These are phyloP conservation scores for Microglena sp. DNA, from an alignment of 139 green algal genomes.

Conservation along the genomic window DNA sequence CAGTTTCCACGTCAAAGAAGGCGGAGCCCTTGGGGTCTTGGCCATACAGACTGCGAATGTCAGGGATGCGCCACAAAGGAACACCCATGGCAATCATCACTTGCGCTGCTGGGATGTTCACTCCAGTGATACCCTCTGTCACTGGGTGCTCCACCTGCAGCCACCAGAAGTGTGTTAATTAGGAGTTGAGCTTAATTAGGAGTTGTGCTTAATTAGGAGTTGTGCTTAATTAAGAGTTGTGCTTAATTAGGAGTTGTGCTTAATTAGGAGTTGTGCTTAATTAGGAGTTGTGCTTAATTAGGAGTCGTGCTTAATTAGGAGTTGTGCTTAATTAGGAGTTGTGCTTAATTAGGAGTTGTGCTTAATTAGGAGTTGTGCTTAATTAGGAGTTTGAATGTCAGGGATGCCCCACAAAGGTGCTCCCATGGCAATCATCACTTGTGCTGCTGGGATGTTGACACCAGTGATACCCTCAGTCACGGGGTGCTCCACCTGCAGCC, in stretches of 20 bases:
- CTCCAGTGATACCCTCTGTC: constrained; percentile 89
- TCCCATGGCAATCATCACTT: constrained; percentile 85
- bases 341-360: constrained; percentile 48
- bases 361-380: too few relatives aligned
- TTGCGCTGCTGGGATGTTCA: constrained; percentile 92
- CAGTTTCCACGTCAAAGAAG: constrained; percentile 69
- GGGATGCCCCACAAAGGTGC: constrained; percentile 82
- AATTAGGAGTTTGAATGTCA: constrained; percentile 71
- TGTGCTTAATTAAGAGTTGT: too few relatives aligned
- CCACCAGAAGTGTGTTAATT: too few relatives aligned
- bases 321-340: neutral
- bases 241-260: too few relatives aligned
- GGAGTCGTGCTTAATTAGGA: too few relatives aligned
- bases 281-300: too few relatives aligned
- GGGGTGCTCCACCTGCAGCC: constrained; percentile 90
- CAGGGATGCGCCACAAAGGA: constrained; percentile 76
- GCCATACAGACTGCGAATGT: constrained; percentile 53
- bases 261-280: too few relatives aligned
- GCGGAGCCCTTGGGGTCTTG: constrained; percentile 16
- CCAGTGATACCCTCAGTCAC: constrained; percentile 93
- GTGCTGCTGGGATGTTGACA: constrained; percentile 84
- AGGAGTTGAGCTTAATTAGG: too few relatives aligned
- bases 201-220: too few relatives aligned
- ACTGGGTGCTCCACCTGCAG: constrained; percentile 94
- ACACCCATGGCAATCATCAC: constrained; percentile 87